These are phyloP conservation scores for Actinomortierella wolfii DNA, from an alignment of 371 early-diverging fungal genomes.

Conservation along the genomic window DNA sequence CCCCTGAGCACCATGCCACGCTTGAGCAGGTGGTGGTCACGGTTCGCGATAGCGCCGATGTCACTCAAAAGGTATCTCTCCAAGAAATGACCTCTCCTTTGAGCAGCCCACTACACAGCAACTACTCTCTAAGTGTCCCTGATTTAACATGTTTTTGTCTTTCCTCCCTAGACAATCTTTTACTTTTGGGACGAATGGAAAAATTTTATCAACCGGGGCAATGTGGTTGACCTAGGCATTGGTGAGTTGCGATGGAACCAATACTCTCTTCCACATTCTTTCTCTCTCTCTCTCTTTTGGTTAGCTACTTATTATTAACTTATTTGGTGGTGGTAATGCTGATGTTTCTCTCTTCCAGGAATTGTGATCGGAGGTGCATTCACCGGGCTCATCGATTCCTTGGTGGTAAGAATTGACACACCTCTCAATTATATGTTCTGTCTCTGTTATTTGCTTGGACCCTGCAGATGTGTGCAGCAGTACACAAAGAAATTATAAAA, in stretches of 20 bases:
- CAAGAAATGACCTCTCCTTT: no score
- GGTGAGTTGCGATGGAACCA: constrained; percentile 22
- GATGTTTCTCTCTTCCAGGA: constrained; percentile 11
- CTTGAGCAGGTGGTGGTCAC: constrained; percentile 32
- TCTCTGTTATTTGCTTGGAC: not conserved
- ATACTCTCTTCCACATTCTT: no score
- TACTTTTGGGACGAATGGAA: constrained; percentile 41
- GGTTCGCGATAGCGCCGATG: constrained; percentile 26
- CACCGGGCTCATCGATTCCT: constrained; percentile 37
- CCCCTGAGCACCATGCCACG: constrained; percentile 13
- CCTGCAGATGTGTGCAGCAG: no score
- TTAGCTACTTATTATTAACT: not conserved
- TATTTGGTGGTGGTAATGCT: not conserved
- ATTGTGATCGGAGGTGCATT: constrained; percentile 46
- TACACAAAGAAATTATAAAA: no score
- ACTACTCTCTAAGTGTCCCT: no score
- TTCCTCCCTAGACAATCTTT: constrained; percentile 15
- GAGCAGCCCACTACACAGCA: no score
- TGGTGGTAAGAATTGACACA: constrained; percentile 37
- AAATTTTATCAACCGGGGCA: constrained; percentile 32
- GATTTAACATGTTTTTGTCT: no score
- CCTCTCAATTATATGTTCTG: no score
- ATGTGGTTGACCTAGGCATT: constrained; percentile 42
- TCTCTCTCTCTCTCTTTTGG: not conserved
- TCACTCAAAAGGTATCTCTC: constrained; percentile 25